Percentiles rank a stretch among this genome's conserved stretches.
phyloP scores from a whole-genome alignment of 176 grass and related monocot species.

The Oryza rufipogon region DNA sequence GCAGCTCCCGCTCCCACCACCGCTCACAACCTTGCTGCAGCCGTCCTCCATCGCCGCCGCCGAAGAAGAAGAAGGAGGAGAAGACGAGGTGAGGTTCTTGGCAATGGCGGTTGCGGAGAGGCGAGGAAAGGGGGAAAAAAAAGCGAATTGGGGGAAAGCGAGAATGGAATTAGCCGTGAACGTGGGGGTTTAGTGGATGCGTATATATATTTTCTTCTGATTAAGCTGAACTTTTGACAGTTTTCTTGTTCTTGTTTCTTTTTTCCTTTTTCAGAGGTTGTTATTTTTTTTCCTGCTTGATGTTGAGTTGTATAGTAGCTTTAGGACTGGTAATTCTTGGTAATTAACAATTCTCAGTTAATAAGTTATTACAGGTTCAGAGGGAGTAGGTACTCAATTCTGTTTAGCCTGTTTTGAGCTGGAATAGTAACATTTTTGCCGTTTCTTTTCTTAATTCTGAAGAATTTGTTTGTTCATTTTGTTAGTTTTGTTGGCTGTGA shows the following conservation, averaged over 20 bases:
- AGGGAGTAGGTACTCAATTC: background rate
- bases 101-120: conserved; percentile 44
- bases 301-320: background rate
- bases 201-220: conserved; percentile 47
- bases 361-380: background rate
- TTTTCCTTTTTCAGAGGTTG: background rate
- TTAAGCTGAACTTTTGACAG: background rate
- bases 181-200: conserved; percentile 18
- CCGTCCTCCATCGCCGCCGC: conserved; percentile 46
- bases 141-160: conserved; percentile 40
- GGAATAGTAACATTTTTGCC: background rate
- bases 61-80: background rate
- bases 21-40: conserved; percentile 15
- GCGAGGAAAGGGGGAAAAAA: conserved; percentile 41
- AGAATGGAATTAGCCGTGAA: conserved; percentile 36
- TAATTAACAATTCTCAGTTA: background rate
- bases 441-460: conserved; percentile 27
- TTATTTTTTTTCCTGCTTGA: background rate
- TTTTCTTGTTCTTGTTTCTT: conserved; percentile 5
- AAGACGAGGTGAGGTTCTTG: conserved; percentile 16
- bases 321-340: background rate
- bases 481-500: conserved; percentile 30
- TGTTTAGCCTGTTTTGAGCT: background rate
- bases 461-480: background rate
- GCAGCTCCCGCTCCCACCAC: conserved; percentile 23